phyloP scores from a whole-genome alignment of 257 asterid genomes.

The Petrea volubilis region DNA sequence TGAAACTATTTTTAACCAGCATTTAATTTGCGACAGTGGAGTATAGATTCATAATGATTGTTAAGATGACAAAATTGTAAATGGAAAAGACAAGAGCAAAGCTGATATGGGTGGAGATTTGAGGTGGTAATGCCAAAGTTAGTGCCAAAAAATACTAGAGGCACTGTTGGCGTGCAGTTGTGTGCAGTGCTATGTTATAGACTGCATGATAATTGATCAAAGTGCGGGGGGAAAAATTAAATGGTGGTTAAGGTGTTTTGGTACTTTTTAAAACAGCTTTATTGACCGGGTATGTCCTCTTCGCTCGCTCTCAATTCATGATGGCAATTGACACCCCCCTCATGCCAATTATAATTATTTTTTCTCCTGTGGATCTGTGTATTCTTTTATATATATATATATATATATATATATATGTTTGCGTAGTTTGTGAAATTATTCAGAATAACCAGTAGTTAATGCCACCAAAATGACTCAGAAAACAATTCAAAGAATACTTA shows the following conservation, averaged over 20 bases:
- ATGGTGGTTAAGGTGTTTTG: slow-evolving; percentile 8
- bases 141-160: slow-evolving; percentile 12
- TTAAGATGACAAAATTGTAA: background rate
- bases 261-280: slow-evolving; percentile 15
- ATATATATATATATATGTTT: too few species aligned
- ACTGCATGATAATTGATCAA: background rate
- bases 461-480: too few species aligned
- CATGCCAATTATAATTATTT: too few species aligned
- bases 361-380: too few species aligned
- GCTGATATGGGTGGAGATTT: background rate
- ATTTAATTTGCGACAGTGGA: too few species aligned
- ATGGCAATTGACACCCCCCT: too few species aligned
- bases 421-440: too few species aligned
- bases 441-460: too few species aligned
- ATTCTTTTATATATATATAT: too few species aligned
- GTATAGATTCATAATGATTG: too few species aligned
- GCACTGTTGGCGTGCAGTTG: background rate
- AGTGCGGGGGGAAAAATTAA: slow-evolving; percentile 11
- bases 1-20: too few species aligned
- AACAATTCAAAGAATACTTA: too few species aligned
- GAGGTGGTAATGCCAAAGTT: background rate
- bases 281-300: slow-evolving; percentile 14
- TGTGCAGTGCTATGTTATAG: background rate
- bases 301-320: slow-evolving; percentile 18
- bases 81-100: background rate